phyloP scores from a whole-genome alignment of 1,284 basidiomycete genomes.

The Exobasidium rhododendri region DNA sequence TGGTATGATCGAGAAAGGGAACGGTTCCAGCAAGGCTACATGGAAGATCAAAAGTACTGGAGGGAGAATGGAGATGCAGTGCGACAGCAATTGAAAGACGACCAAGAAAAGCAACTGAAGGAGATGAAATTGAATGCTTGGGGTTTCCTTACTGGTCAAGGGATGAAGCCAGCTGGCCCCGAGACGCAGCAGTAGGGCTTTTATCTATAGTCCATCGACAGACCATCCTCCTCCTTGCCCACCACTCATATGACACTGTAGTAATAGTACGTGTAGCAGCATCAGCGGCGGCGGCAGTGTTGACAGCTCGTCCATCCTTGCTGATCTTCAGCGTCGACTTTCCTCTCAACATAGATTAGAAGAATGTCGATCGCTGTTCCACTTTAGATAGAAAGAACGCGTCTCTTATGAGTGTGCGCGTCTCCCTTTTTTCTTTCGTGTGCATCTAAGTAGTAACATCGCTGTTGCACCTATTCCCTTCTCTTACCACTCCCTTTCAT shows the following conservation, averaged over 20 bases:
- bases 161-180: slow-evolving; percentile 14
- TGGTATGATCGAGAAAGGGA: slow-evolving; percentile 86
- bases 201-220: no score
- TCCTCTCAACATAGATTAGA: no score
- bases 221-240: background rate
- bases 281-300: background rate
- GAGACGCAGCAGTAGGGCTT: slow-evolving; percentile 10
- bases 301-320: no score
- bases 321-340: no score
- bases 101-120: slow-evolving; percentile 71
- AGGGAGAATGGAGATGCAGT: slow-evolving; percentile 75
- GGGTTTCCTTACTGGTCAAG: slow-evolving; percentile 20
- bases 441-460: no score
- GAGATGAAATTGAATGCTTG: slow-evolving; percentile 55
- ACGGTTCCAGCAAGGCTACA: slow-evolving; percentile 78
- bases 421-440: background rate
- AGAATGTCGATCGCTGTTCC: no score
- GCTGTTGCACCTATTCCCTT: no score
- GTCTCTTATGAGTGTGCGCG: background rate
- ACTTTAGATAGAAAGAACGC: background rate
- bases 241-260: background rate
- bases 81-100: slow-evolving; percentile 73
- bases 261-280: background rate
- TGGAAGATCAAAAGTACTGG: slow-evolving; percentile 84
- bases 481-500: no score